Evolutionary conservation across 345 rosid genomes (phyloP), one percentile per base, ranked within the genome.

Genomic region (Erodium maritimum): DNA sequence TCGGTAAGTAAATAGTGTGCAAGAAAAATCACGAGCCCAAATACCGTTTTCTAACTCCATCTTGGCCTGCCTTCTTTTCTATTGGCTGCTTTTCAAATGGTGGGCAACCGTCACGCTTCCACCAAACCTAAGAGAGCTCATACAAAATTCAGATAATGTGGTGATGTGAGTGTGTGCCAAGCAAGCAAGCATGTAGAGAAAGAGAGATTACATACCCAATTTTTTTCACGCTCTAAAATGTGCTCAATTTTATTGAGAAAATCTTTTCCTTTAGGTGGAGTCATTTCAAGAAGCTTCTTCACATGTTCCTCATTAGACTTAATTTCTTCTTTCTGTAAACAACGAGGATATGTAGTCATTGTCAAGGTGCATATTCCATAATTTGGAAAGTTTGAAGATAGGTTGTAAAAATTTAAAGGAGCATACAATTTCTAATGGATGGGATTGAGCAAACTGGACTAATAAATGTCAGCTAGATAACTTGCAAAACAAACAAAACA

Each of bases 71-170:
- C 78, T 79, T 89, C 62, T 72, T 80, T 69, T 85, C 99, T 46
- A 70, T 68, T 12, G 79, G 91, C 67, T 85, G 99, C 69, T 87
- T 93, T 71, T 89, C 99, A 83, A 89, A 87, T 56, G 99, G 88
- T 23, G 75, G 96, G 67, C 99, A 93, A 48, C 97, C 97, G 77
- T 93, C 97, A 53, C 97, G 91, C 75, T 93, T 93, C 97, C 99
- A 93, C 97, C 97, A 93, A 20, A 87, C 86, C 99, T 93, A 68
- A 55, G 45, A 55, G 45, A 52, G 72, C 2, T 64, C 19, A 61
- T 22, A 60, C 65, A 45, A 61, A 25, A 51, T 52, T 54, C 17
- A 62, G 46, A 67, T 37, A 54, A 20, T 21, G 21, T 0, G 0
- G 2, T 2, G 37, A 20, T 37, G 1, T 6, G 24, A n/a, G 48